Conservation (phyloP, 306 rosid genomes). For the Rosa lucieae region DNA sequence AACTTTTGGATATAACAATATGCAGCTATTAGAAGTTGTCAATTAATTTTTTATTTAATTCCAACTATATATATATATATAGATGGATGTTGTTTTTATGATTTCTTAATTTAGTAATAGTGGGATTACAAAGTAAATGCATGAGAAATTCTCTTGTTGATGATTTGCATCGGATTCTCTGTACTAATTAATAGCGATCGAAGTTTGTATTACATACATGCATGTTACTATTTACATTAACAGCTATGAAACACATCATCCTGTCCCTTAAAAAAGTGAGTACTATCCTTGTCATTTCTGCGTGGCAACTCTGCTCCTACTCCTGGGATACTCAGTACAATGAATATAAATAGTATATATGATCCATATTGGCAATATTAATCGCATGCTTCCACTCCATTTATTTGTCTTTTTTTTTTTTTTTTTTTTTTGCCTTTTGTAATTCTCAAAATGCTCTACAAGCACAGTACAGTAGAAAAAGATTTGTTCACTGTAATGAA, state of each 20-base stretch:
- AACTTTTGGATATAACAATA: background rate
- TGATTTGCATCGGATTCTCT: background rate
- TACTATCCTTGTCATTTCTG: background rate
- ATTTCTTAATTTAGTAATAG: background rate
- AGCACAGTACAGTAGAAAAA: too few species aligned
- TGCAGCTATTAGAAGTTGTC: background rate
- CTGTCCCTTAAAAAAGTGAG: background rate
- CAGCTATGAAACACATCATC: conserved; percentile 5
- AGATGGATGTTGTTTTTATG: background rate
- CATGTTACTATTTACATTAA: background rate
- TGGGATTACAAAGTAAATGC: too few species aligned
- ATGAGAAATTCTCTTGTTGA: too few species aligned
- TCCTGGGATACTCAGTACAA: too few species aligned
- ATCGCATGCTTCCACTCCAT: too few species aligned
- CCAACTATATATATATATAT: background rate
- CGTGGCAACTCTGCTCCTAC: background rate
- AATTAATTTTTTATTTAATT: background rate
- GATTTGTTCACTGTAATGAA: background rate
- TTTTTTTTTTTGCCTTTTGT: too few species aligned
- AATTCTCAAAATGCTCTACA: too few species aligned
- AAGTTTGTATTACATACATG: background rate
- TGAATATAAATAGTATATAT: too few species aligned
- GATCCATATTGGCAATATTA: background rate
- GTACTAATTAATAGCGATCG: too few species aligned
- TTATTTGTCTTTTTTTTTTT: too few species aligned